Evolutionary conservation across 163 green algal genomes (phyloP), one percentile per base, ranked within the genome.

Genomic region (Smithsoniella earleae): DNA sequence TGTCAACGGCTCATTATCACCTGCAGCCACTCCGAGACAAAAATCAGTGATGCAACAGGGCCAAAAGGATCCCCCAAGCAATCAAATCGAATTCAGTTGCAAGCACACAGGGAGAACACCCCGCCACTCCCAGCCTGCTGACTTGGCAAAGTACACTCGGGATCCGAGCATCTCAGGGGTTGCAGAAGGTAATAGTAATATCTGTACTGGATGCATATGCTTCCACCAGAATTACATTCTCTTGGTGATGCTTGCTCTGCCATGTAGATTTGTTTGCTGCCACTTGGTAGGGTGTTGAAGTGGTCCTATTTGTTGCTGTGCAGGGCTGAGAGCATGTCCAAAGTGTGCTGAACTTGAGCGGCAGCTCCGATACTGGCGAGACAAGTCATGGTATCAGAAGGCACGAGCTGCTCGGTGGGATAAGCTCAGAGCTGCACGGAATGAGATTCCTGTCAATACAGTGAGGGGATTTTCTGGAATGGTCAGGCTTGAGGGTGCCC

Each of bases 321-420:
- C 58, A 69, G 58, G 58, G 10, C 13, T 10, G 40, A 49, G 13
- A 13, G 10, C 40, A 4, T 69, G 58, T 13, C 58, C 58, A 6
- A 5, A 13, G 22, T 69, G 58, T 34, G 20, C 58, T 30, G 58
- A 33, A 34, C 25, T 69, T 5, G 58, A 69, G 25, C 31, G 34
- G 25, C 58, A 69, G n/a, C 58, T 69, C 5, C 58, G 25, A 0
- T 69, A 69, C 34, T 69, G 58, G 58, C 58, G 58, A 10, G 25
- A 69, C 30, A 30, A 34, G n/a, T 1, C n/a, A 20, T 69, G 58
- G 58, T 69, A 43, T 33, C 31, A 69, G 20, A 69, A 69, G 58
- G 58, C 58, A 5, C 31, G 58, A 4, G 25, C 40, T n/a, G 34
- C 27, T 22, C n/a, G 25, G 20, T 69, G 58, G 58, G 58, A 36